Percentiles rank a stretch among this genome's conserved stretches.
Conservation (phyloP, 257 asterid species). For the Datura wrightii region DNA sequence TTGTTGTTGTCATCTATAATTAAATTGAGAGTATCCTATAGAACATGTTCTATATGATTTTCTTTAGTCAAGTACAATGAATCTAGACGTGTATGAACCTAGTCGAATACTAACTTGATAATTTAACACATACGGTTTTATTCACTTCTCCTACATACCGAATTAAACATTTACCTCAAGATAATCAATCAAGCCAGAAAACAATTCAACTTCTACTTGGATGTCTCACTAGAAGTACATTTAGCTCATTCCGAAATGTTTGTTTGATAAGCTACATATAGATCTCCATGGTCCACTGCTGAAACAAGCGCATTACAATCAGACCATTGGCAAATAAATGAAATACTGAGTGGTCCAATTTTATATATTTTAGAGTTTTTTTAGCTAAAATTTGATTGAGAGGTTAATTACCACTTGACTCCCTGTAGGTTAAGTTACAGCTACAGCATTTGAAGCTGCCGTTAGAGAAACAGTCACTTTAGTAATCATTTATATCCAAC, state of each 20-base stretch:
- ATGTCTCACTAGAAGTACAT: conserved; percentile 5
- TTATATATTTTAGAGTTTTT: not conserved
- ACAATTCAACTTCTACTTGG: not conserved
- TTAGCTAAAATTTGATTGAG: not conserved
- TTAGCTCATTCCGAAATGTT: not conserved
- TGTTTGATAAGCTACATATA: not conserved
- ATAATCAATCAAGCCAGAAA: not conserved
- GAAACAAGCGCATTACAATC: not conserved
- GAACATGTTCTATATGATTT: conserved; percentile 1
- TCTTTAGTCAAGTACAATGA: conserved; percentile 4
- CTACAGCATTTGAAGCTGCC: not conserved
- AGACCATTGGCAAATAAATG: not conserved
- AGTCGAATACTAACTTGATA: not conserved
- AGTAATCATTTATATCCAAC: not conserved
- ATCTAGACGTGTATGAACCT: not conserved
- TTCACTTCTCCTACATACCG: not conserved
- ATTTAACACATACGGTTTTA: not conserved
- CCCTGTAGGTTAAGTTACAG: not conserved
- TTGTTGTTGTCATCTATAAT: not conserved
- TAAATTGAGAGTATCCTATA: not conserved
- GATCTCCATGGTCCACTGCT: conserved; percentile 7
- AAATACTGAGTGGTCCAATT: not conserved
- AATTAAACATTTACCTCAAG: not conserved
- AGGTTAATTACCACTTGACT: not conserved
- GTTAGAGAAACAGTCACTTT: not conserved